These are phyloP conservation scores for Serendipita sp. DNA, from an alignment of 768 basidiomycete genomes.

Conservation along the genomic window DNA sequence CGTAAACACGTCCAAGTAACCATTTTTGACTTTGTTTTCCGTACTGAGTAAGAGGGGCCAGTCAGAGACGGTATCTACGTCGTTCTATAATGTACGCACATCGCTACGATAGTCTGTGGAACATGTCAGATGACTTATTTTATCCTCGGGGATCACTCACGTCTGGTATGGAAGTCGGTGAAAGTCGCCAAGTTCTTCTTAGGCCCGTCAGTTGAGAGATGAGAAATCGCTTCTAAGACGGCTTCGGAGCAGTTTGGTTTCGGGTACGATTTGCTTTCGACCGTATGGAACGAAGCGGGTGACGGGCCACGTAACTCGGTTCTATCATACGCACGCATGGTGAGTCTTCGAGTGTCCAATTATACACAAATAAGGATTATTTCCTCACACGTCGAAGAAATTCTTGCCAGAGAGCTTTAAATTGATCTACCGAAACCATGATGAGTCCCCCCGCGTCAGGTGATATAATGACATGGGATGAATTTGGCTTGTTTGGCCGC, in stretches of 20 bases:
- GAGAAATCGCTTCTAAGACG: constrained; percentile 45
- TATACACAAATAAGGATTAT: not conserved
- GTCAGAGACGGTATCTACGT: constrained; percentile 12
- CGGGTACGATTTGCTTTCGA: constrained; percentile 24
- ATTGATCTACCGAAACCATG: constrained; percentile 35
- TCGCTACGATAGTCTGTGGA: constrained; percentile 54
- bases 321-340: not conserved
- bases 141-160: constrained; percentile 27
- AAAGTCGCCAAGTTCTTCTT: constrained; percentile 48
- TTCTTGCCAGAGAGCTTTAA: constrained; percentile 60
- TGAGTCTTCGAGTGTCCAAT: not conserved
- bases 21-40: constrained; percentile 64
- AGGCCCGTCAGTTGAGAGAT: constrained; percentile 49
- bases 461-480: not conserved
- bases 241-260: constrained; percentile 43
- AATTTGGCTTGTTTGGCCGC: not conserved
- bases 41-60: constrained; percentile 28
- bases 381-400: constrained; percentile 37
- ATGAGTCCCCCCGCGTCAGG: no score
- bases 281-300: constrained; percentile 7
- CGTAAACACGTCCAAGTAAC: constrained; percentile 47
- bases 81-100: constrained; percentile 25
- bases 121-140: not conserved
- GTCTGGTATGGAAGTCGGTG: constrained; percentile 54
- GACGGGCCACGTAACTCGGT: constrained; percentile 21